Evolutionary conservation across 2,329 filamentous ascomycete species (phyloP), one percentile per base, ranked within the genome.

Genomic region (Colletotrichum cordylinicola): DNA sequence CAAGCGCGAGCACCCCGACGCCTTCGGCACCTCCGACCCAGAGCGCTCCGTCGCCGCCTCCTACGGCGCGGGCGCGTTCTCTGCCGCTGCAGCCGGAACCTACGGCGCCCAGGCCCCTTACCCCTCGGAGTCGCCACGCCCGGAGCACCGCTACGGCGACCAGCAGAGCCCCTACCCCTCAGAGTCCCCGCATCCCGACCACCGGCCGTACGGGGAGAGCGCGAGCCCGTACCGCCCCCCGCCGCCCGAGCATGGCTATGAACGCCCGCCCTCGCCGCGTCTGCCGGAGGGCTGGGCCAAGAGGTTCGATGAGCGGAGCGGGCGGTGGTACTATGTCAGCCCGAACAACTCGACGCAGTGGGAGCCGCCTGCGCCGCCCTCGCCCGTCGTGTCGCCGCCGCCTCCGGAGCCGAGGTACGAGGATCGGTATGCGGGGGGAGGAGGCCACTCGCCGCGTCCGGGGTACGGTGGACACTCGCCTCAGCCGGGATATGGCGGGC

Each of bases 321-420:
- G 90, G 79, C 87, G 89, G 67, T 91, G 88, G 84, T 93, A 88
- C 83, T 93, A 90, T 79, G 85, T 91, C 70, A 89, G 93, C 79
- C 84, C 88, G 43, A 90, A 89, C 13, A 90, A 90, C 18, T 87
- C 87, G 72, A 87, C 89, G 1, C 90, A 92, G 78, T 93, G 91
- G 91, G 90, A 92, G 52, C 82, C 83, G 1, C 84, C 84, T 1
- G 81, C 79, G 61, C 69, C 77, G 55, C 62, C 66, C 6, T 66
- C 65, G 29, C 60, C 66, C 3, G 48, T 66, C 10, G 39, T 70
- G 16, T 73, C 70, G 18, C 74, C 74, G 6, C 74, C 74, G n/a
- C 43, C 71, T 12, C 62, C 16, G 37, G 67, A 78, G 43, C 74
- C 75, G 12, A 70, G 78, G 48, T 77, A 65, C 68, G 78, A 73